Conservation (phyloP, 495 filamentous ascomycete species). For the Podospora tetraspora region DNA sequence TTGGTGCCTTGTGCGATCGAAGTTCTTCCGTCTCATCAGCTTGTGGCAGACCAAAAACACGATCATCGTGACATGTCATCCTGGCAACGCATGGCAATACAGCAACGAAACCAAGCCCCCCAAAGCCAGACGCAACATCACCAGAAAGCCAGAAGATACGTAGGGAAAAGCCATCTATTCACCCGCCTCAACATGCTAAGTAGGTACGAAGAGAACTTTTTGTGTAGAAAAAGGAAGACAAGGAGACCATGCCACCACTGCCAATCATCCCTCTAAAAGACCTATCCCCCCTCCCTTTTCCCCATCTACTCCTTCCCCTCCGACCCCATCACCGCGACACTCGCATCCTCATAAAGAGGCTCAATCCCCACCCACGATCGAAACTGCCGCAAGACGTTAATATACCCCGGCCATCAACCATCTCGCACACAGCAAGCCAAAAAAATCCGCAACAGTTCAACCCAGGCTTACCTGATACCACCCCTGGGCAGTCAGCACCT, state of each 20-base stretch:
- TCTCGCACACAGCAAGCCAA: not conserved
- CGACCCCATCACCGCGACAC: constrained; percentile 44
- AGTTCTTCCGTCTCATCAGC: not conserved
- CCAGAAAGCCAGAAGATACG: not conserved
- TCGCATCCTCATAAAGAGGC: constrained; percentile 61
- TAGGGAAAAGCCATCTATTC: not conserved
- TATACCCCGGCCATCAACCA: not conserved
- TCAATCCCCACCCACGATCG: constrained; percentile 73
- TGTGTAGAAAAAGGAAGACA: not conserved
- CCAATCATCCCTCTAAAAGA: constrained; percentile 5
- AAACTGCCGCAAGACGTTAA: constrained; percentile 46
- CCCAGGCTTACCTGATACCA: constrained; percentile 56
- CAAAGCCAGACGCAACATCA: not conserved
- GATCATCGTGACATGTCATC: too few species aligned
- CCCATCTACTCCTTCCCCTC: constrained; percentile 3
- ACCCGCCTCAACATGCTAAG: not conserved
- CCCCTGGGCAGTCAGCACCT: constrained; percentile 86
- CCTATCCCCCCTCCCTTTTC: not conserved
- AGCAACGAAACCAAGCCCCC: not conserved
- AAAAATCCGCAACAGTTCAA: not conserved
- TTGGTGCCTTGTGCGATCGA: too few species aligned
- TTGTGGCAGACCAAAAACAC: not conserved
- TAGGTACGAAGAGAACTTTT: not conserved
- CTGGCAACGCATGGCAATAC: not conserved
- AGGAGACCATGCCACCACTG: not conserved